These are phyloP conservation scores for Priceomyces castillae DNA, from an alignment of 805 yeast species.

Conservation along the genomic window DNA sequence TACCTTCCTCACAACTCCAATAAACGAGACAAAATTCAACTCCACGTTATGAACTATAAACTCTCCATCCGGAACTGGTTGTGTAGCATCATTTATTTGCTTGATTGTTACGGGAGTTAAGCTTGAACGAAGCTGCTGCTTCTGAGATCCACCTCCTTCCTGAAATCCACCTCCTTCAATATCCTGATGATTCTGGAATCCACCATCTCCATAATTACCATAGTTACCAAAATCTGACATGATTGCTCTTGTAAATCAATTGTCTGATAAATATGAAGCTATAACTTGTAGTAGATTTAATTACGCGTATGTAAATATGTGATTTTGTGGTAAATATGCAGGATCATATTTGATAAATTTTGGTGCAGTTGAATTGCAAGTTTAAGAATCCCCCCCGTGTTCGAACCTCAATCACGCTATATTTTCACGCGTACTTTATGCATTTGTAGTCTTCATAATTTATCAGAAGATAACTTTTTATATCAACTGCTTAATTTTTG, in stretches of 20 bases:
- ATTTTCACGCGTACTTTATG: not conserved
- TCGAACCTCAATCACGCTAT: not conserved
- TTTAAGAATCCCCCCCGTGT: not conserved
- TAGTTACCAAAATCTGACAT: constrained; percentile 12
- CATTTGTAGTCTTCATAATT: too few species aligned
- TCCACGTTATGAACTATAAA: constrained; percentile 59
- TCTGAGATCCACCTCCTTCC: constrained; percentile 21
- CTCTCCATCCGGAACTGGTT: constrained; percentile 65
- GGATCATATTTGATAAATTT: not conserved
- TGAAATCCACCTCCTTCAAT: constrained; percentile 20
- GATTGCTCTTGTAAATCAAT: not conserved
- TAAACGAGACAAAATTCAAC: constrained; percentile 58
- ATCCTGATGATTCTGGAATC: constrained; percentile 16
- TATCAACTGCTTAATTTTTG: too few species aligned
- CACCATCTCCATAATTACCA: constrained; percentile 22
- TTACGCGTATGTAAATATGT: not conserved
- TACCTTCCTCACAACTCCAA: constrained; percentile 69
- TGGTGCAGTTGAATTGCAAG: too few species aligned
- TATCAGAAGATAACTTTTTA: too few species aligned
- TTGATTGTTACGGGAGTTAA: constrained; percentile 70
- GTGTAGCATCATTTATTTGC: constrained; percentile 62
- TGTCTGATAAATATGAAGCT: not conserved
- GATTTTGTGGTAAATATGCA: not conserved
- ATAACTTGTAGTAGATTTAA: not conserved
- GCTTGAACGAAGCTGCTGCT: constrained; percentile 22